Evolutionary conservation across 169 alveolate species (phyloP).

Genomic region (Theileria orientalis): DNA sequence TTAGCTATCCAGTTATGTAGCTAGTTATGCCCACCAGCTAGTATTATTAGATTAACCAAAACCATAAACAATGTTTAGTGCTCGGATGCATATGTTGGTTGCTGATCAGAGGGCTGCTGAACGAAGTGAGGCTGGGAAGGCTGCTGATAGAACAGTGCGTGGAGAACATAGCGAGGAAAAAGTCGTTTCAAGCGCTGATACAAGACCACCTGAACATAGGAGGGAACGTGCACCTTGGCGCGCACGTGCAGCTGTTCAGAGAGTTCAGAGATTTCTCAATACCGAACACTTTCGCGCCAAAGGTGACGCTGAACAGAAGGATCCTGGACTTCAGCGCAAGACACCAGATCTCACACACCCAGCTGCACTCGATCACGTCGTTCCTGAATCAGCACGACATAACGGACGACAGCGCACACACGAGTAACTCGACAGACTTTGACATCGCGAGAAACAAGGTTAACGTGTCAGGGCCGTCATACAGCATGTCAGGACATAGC

Average conservation of each 20-base stretch:
- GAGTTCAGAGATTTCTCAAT: slow-evolving; percentile 66
- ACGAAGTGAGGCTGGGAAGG: slow-evolving; percentile 74
- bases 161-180: slow-evolving; percentile 77
- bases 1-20: no score
- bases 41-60: no score
- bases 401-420: background rate
- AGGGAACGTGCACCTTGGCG: slow-evolving; percentile 46
- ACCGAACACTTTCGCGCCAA: slow-evolving; percentile 59
- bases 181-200: slow-evolving; percentile 71
- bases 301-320: slow-evolving; percentile 41
- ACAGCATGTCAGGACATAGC: background rate
- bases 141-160: slow-evolving; percentile 75
- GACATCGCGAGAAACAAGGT: background rate
- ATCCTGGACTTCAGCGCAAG: slow-evolving; percentile 45
- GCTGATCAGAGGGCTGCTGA: slow-evolving; percentile 71
- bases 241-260: slow-evolving; percentile 52
- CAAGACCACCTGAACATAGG: slow-evolving; percentile 73
- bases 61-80: background rate
- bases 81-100: slow-evolving; percentile 56
- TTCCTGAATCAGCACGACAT: slow-evolving; percentile 9
- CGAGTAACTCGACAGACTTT: slow-evolving; percentile 5
- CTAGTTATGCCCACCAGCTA: no score
- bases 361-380: background rate
- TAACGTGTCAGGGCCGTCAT: background rate
- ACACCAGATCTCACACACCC: slow-evolving; percentile 45